Conservation (phyloP, 768 basidiomycete genomes). For the Tubosaeta sp. region DNA sequence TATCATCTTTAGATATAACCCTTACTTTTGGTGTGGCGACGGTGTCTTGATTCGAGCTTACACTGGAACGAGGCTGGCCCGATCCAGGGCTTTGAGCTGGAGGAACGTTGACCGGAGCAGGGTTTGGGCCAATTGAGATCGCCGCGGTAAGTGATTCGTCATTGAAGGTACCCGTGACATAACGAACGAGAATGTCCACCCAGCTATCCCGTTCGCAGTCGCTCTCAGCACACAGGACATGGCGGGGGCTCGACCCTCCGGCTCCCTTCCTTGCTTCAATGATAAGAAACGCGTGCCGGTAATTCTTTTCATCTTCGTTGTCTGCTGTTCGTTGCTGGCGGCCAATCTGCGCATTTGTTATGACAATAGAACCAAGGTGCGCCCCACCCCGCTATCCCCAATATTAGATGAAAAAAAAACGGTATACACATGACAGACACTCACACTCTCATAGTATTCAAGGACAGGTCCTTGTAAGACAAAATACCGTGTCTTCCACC, state of each 20-base stretch:
- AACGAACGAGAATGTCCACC: constrained; percentile 91
- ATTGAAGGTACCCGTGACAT: constrained; percentile 77
- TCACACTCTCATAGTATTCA: constrained; percentile 93
- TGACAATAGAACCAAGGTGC: constrained; percentile 84
- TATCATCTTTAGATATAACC: constrained; percentile 56
- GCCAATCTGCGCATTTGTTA: constrained; percentile 94
- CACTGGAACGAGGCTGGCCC: constrained; percentile 55
- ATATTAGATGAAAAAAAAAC: constrained; percentile 12
- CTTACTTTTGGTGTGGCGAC: constrained; percentile 29
- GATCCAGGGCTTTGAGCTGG: constrained; percentile 26
- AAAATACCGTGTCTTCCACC: constrained; percentile 96
- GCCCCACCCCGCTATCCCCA: constrained; percentile 73
- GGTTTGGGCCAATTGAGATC: constrained; percentile 33
- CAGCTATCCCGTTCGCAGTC: constrained; percentile 90
- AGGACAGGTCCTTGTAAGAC: constrained; percentile 86
- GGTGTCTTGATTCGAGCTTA: constrained; percentile 38
- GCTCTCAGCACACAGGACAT: constrained; percentile 95
- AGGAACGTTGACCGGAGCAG: constrained; percentile 22
- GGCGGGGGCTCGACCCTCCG: constrained; percentile 66
- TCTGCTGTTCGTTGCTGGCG: constrained; percentile 72
- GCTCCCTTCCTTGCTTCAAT: constrained; percentile 81
- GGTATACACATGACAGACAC: constrained; percentile 31
- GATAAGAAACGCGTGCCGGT: constrained; percentile 95
- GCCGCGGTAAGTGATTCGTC: constrained; percentile 55
- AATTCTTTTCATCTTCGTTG: constrained; percentile 85